phyloP scores from a whole-genome alignment of 2,329 filamentous ascomycete species.

The Sarocladium oryzae region DNA sequence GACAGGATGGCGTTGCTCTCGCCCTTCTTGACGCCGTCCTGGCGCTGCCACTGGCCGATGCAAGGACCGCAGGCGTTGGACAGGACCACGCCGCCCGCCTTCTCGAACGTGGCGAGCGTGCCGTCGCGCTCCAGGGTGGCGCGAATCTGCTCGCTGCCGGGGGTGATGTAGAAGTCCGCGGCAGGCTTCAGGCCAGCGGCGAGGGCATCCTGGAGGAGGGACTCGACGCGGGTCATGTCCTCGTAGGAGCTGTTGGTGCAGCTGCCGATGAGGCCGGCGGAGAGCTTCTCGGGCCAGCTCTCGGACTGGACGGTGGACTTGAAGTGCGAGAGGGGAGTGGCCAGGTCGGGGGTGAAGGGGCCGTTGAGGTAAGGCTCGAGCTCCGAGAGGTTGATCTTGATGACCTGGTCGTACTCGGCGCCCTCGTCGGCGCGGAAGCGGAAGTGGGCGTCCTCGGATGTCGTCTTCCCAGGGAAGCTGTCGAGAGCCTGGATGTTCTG shows the following conservation, averaged over 20 bases:
- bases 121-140: slow-evolving; percentile 87
- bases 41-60: slow-evolving; percentile 92
- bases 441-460: slow-evolving; percentile 42
- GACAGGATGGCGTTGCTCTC: slow-evolving; percentile 91
- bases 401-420: slow-evolving; percentile 83
- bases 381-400: slow-evolving; percentile 82
- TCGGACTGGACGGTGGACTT: slow-evolving; percentile 77
- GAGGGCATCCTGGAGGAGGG: slow-evolving; percentile 84
- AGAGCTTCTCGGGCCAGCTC: slow-evolving; percentile 84
- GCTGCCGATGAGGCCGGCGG: slow-evolving; percentile 90
- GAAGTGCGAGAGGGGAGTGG: slow-evolving; percentile 86
- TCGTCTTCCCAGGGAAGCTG: slow-evolving; percentile 39
- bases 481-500: slow-evolving; percentile 57
- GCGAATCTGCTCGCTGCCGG: slow-evolving; percentile 92
- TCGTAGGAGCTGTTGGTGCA: slow-evolving; percentile 99
- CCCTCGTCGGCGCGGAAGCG: slow-evolving; percentile 71
- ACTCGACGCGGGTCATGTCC: slow-evolving; percentile 94
- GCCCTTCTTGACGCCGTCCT: slow-evolving; percentile 77
- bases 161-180: slow-evolving; percentile 91
- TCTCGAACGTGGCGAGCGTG: slow-evolving; percentile 77
- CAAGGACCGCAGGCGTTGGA: slow-evolving; percentile 94
- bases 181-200: slow-evolving; percentile 86
- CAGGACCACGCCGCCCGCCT: slow-evolving; percentile 80
- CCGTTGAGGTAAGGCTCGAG: slow-evolving; percentile 97
- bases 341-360: slow-evolving; percentile 91